Percentiles rank a stretch among this genome's conserved stretches.
These are phyloP conservation scores for Hamamelis virginiana DNA, from an alignment of 164 flowering plant species.

Conservation along the genomic window DNA sequence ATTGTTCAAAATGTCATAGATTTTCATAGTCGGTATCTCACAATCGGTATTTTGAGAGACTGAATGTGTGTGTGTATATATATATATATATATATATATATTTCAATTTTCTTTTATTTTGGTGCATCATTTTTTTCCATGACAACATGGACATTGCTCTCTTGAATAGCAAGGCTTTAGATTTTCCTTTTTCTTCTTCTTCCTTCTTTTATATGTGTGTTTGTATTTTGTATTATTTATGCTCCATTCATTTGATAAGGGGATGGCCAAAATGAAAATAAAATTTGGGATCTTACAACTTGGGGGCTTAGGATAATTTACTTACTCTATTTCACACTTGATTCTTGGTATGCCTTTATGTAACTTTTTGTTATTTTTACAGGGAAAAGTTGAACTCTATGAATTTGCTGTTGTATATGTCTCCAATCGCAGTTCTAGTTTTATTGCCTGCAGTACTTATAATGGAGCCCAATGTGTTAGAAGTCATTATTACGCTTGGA, in stretches of 20 bases:
- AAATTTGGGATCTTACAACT: neutral
- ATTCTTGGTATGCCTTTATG: neutral
- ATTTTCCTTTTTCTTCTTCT: neutral
- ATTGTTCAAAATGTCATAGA: too few species aligned
- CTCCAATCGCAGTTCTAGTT: slow-evolving; percentile 83
- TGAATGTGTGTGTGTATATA: too few species aligned
- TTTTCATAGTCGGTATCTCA: too few species aligned
- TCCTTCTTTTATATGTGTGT: neutral
- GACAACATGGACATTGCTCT: neutral
- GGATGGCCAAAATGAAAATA: neutral
- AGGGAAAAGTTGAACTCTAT: slow-evolving; percentile 96
- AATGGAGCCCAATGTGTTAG: slow-evolving; percentile 77
- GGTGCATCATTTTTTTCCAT: too few species aligned
- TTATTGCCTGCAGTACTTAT: slow-evolving; percentile 65
- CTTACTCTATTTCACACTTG: neutral
- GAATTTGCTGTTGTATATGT: slow-evolving; percentile 93
- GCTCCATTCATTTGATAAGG: neutral
- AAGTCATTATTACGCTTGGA: slow-evolving; percentile 47
- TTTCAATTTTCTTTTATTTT: too few species aligned
- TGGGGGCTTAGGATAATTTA: neutral
- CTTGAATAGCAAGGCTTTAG: neutral
- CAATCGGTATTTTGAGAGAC: too few species aligned
- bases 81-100: too few species aligned
- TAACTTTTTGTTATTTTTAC: slow-evolving; percentile 19
- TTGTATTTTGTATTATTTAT: neutral